Evolutionary conservation across 1,284 basidiomycete genomes (phyloP), one percentile per base, ranked within the genome.

Genomic region (Apiotrichum siamense): DNA sequence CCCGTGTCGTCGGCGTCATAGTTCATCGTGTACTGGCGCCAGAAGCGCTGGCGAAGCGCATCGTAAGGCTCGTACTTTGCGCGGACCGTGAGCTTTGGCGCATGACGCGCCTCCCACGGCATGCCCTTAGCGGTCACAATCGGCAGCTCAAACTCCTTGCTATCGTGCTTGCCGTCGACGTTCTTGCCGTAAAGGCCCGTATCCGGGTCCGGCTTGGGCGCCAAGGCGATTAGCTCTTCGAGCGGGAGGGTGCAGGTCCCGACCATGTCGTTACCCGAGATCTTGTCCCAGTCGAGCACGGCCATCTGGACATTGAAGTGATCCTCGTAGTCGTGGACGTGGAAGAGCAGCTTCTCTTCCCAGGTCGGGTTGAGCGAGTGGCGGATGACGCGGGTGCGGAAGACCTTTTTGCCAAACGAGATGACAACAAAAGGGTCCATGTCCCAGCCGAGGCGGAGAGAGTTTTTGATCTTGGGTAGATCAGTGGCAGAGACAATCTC

Each of bases 351-450:
- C 72, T 94, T 94, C 75, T 97, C 92, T 61, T 97, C 87, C 90
- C 93, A 98, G 0, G 81, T 79, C 0, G 94, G 94, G 68, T 89
- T 91, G 55, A 91, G 81, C 13, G 84, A 86, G 69, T 93, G 89
- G 11, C 89, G 82, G 55, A 92, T 86, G 25, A 92, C 85, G 40
- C 90, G 84, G 0, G 92, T 97, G 4, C 93, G 81, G 76, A 97
- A 97, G 11, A 97, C 88, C 73, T 97, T 97, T 75, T 94, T 93
- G 32, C 92, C 88, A 61, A 98, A 97, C 3, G 89, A 92, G 59
- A 93, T 82, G 59, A 98, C 91, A 15, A 91, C 87, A 65, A 97
- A 97, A 0, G 92, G 92, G 64, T 98, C 92, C 92, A 97, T 97
- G 67, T 97, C 93, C 44, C 65, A 72, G 6, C 65, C 63, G 18